A percentile compares a stretch with the other conserved stretches of the same genome.
phyloP scores from a whole-genome alignment of 2,329 filamentous ascomycete species.

The Fusarium sambucinum region DNA sequence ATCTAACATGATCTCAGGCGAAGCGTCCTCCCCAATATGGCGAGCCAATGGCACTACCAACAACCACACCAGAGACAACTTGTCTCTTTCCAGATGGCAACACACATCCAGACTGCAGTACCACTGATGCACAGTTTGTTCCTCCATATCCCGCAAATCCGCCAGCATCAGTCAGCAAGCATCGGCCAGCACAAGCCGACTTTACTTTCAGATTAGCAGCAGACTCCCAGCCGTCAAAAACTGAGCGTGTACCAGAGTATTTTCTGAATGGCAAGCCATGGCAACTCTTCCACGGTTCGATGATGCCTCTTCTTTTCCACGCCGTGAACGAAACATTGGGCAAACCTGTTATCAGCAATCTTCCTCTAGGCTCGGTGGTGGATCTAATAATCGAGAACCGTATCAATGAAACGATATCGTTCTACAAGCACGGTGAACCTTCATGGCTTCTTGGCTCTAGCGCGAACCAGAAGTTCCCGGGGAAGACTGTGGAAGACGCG shows the following conservation, averaged over 20 bases:
- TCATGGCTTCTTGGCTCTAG: slow-evolving; percentile 3
- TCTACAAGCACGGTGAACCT: slow-evolving; percentile 9
- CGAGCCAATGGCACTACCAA: not conserved
- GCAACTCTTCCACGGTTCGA: slow-evolving; percentile 18
- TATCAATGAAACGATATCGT: slow-evolving; percentile 13
- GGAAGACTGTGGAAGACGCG: not conserved
- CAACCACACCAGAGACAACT: not conserved
- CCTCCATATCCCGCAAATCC: not conserved
- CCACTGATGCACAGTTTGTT: not conserved
- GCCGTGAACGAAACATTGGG: not conserved
- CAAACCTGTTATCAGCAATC: not conserved
- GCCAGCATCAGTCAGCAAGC: not conserved
- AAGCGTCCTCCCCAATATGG: slow-evolving; percentile 1
- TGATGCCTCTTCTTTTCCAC: slow-evolving; percentile 17
- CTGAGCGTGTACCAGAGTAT: slow-evolving; percentile 7
- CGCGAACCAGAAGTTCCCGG: not conserved
- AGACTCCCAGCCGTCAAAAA: not conserved
- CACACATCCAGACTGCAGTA: not conserved
- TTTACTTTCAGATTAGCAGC: slow-evolving; percentile 2
- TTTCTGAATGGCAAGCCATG: slow-evolving; percentile 14
- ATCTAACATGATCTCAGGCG: not conserved
- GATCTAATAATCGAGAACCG: slow-evolving; percentile 11
- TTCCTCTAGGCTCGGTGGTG: slow-evolving; percentile 9
- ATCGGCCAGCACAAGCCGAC: not conserved
- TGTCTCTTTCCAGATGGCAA: slow-evolving; percentile 1